These are phyloP conservation scores for Penstemon newberryi DNA, from an alignment of 257 asterid species.

Conservation along the genomic window DNA sequence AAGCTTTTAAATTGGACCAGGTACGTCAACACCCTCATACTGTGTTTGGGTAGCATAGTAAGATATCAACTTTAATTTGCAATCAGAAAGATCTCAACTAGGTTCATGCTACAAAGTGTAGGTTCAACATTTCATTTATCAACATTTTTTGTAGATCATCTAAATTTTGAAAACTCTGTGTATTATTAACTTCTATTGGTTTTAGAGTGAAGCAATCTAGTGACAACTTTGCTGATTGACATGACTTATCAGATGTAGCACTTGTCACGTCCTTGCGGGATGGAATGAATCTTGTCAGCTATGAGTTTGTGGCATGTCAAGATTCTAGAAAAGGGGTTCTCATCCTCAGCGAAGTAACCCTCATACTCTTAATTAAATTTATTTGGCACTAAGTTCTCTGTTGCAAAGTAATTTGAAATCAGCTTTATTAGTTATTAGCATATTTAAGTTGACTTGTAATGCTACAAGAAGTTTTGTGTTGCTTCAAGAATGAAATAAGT, in stretches of 20 bases:
- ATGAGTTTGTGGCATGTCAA: slow-evolving; percentile 98
- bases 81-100: too few species aligned
- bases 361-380: slow-evolving; percentile 10
- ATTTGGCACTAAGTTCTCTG: slow-evolving; percentile 8
- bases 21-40: too few species aligned
- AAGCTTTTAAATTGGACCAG: too few species aligned
- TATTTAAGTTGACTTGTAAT: background rate
- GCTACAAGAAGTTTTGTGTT: slow-evolving; percentile 12
- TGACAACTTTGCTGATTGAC: slow-evolving; percentile 30
- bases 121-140: too few species aligned
- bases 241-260: slow-evolving; percentile 72
- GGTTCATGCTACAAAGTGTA: too few species aligned
- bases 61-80: too few species aligned
- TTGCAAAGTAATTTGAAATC: background rate
- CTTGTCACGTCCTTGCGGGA: slow-evolving; percentile 95
- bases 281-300: slow-evolving; percentile 99
- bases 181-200: too few species aligned
- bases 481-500: slow-evolving; percentile 10
- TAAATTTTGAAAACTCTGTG: too few species aligned
- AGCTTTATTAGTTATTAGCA: slow-evolving; percentile 3
- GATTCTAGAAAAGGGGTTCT: slow-evolving; percentile 88
- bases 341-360: slow-evolving; percentile 83
- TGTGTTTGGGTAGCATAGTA: too few species aligned
- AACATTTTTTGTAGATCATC: too few species aligned
- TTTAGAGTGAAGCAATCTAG: slow-evolving; percentile 17